phyloP scores from a whole-genome alignment of 805 yeast genomes.

The Lipomyces chichibuensis region DNA sequence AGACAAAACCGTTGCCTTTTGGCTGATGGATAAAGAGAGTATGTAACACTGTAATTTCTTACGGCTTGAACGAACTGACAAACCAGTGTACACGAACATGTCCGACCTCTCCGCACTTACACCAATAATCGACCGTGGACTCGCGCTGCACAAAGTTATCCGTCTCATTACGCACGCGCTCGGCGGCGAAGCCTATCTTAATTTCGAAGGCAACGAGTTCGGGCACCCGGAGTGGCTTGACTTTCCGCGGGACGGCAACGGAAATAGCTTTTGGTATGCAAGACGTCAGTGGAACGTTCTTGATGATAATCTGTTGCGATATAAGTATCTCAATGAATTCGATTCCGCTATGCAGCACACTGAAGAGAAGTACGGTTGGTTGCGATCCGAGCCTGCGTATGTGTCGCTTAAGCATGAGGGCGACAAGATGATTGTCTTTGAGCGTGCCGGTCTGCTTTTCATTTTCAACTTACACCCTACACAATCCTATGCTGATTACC shows the following conservation, averaged over 20 bases:
- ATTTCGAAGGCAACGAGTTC: conserved; percentile 96
- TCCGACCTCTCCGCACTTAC: conserved; percentile 71
- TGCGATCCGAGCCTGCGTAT: conserved; percentile 74
- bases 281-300: conserved; percentile 90
- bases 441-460: conserved; percentile 81
- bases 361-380: conserved; percentile 73
- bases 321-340: conserved; percentile 75
- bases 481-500: conserved; percentile 79
- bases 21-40: conserved; percentile 94
- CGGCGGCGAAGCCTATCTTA: conserved; percentile 97
- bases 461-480: conserved; percentile 90
- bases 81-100: conserved; percentile 85
- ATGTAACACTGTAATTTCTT: background rate
- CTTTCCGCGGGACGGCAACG: conserved; percentile 89
- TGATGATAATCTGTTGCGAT: conserved; percentile 77
- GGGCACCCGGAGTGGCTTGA: conserved; percentile 99
- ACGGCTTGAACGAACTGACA: background rate
- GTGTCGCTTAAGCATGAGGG: conserved; percentile 84
- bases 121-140: conserved; percentile 82
- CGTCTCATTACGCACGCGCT: conserved; percentile 81
- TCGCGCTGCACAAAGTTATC: conserved; percentile 88
- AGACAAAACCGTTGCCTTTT: conserved; percentile 92
- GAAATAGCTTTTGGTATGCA: conserved; percentile 88
- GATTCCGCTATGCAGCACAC: conserved; percentile 81
- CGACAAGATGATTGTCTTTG: conserved; percentile 88